Base-by-base conservation (phyloP, 768 basidiomycete genomes). In the Tulasnella sp. region DNA sequence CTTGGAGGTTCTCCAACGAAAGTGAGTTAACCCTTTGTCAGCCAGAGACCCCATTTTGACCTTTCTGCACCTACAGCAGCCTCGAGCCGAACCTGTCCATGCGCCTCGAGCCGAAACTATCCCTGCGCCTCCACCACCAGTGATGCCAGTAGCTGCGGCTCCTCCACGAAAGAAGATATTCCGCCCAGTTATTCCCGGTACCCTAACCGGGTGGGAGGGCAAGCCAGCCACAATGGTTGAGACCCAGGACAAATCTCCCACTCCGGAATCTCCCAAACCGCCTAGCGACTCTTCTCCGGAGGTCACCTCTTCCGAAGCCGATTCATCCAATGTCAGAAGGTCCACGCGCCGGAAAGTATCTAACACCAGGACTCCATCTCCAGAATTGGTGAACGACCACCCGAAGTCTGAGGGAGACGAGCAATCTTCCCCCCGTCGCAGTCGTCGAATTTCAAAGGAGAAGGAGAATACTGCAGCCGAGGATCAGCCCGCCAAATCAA, bases 371-470 rank as follows among this genome's bases (percentile, higher is more conserved):
- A 72, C 61, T 32, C 61, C 61, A 72, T 72, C 70, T 20, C 70
- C 70, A 20, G 57, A 39, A 32, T 11, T 57, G 15, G 40, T 18
- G 7, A 74, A 20, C 37, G 73, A 23, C 26, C 44, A 11, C 9
- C 18, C 48, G 5, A 61, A 57, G 23, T 9, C 57, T 3, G 23
- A 46, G 4, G n/a, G 29, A 23, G 48, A 51, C 4, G 77, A 77
- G 13, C 29, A 61, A 42, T 37, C 67, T 18, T 72, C 77, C n/a
- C 77, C 77, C 5, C 77, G 77, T 13, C 35, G 77, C 26, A 77
- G 77, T 42, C 61, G 77, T n/a, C 39, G 77, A 26, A 61, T 77
- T 35, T 77, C 77, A 20, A 77, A 77, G 69, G 77, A 77, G 46
- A 77, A 77, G 51, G 77, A 70, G 75, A 77, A 77, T 23, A 42